Evolutionary conservation across 768 basidiomycete species (phyloP).

Genomic region (Suillus brevipes): DNA sequence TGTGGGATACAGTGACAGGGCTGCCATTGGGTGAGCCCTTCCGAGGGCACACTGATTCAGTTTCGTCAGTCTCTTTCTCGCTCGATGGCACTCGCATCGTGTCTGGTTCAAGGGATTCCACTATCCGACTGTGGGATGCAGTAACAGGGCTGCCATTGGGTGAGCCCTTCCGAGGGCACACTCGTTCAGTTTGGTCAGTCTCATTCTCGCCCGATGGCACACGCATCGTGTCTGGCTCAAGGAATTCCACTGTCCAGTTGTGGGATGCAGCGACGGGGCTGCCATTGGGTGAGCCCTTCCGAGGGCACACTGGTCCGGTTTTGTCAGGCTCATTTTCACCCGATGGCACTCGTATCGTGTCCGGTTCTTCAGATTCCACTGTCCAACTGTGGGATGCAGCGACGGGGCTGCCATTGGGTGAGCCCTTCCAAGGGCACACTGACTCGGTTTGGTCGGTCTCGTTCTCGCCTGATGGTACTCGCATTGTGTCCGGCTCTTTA

Average conservation of each 20-base stretch:
- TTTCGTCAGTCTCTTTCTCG: constrained; percentile 16
- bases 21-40: background rate
- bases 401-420: too few species aligned
- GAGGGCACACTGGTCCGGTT: background rate
- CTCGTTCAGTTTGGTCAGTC: constrained; percentile 11
- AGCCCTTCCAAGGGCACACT: too few species aligned
- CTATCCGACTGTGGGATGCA: too few species aligned
- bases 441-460: too few species aligned
- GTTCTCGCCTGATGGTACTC: too few species aligned
- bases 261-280: constrained; percentile 18
- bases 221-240: constrained; percentile 19
- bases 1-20: background rate
- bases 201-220: constrained; percentile 20
- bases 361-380: background rate
- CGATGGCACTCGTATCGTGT: too few species aligned
- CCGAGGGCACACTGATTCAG: background rate
- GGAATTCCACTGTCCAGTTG: constrained; percentile 15
- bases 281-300: too few species aligned
- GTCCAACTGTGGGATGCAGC: too few species aligned
- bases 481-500: too few species aligned
- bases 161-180: constrained; percentile 16
- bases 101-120: too few species aligned
- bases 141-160: background rate
- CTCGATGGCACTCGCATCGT: constrained; percentile 12
- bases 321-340: too few species aligned